Percentiles rank a stretch among this genome's conserved stretches.
Conservation (phyloP, 306 rosid species). For the Styphnolobium japonicum region DNA sequence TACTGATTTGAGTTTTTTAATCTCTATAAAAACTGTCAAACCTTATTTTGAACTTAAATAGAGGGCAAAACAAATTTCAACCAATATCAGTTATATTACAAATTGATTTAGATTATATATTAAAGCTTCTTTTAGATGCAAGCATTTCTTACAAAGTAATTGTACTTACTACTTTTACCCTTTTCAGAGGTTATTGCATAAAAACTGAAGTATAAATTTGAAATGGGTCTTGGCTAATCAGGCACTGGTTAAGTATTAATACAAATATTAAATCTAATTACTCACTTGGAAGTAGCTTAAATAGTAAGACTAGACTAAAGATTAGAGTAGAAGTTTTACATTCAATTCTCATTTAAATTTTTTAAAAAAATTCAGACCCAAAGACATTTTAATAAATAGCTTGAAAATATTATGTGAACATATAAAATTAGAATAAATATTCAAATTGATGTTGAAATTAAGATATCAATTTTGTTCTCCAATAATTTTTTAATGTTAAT, state of each 20-base stretch:
- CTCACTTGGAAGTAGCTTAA: neutral
- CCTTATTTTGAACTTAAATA: no score
- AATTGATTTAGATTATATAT: neutral
- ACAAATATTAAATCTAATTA: neutral
- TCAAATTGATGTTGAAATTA: no score
- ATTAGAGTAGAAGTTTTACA: neutral
- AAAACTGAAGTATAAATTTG: neutral
- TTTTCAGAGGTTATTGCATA: no score
- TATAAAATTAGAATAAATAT: no score
- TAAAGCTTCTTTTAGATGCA: neutral
- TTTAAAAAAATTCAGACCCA: neutral
- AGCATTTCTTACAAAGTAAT: no score
- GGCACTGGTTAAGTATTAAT: neutral
- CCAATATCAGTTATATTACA: neutral
- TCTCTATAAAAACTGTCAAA: no score
- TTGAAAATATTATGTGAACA: neutral
- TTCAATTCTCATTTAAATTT: neutral
- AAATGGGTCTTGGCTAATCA: neutral
- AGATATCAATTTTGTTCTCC: no score
- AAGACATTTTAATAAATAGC: neutral
- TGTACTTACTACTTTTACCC: no score
- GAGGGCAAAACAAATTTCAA: neutral
- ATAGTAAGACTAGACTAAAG: no score
- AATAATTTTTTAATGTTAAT: no score
- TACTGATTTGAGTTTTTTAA: no score